These are phyloP conservation scores for Bruguiera gymnorhiza DNA, from an alignment of 345 rosid genomes.

Conservation along the genomic window DNA sequence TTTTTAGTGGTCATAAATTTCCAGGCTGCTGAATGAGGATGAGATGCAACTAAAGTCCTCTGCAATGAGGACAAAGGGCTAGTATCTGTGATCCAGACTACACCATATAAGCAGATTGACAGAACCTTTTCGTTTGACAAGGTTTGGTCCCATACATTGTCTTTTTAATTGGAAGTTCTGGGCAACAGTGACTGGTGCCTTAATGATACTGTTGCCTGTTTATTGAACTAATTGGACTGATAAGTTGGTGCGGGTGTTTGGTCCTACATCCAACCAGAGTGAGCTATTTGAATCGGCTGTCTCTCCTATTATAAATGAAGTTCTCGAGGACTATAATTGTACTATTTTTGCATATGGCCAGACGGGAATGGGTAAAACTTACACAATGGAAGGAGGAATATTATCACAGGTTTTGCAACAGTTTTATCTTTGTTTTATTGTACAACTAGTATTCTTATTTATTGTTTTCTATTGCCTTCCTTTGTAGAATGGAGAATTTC, in stretches of 20 bases:
- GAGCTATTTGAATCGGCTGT: slow-evolving; percentile 8
- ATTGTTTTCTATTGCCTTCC: slow-evolving; percentile 2
- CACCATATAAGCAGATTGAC: neutral
- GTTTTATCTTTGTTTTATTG: slow-evolving; percentile 17
- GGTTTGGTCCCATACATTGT: neutral
- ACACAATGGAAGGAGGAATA: slow-evolving; percentile 98
- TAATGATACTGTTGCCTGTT: neutral
- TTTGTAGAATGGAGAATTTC: slow-evolving; percentile 90
- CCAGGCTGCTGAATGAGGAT: neutral
- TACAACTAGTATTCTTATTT: neutral
- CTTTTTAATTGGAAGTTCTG: neutral
- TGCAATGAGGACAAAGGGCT: neutral
- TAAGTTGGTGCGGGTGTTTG: slow-evolving; percentile 7
- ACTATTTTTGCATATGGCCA: slow-evolving; percentile 99
- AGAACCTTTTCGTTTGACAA: neutral
- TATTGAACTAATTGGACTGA: neutral
- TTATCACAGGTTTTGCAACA: neutral
- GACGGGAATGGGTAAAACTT: slow-evolving; percentile 96
- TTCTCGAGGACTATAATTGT: slow-evolving; percentile 95
- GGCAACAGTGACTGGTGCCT: neutral
- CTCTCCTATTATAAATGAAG: slow-evolving; percentile 88
- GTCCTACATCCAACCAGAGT: slow-evolving; percentile 9
- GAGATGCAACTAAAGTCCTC: slow-evolving; percentile 1
- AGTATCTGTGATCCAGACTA: neutral
- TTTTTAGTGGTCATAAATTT: neutral